A percentile compares a stretch with the other conserved stretches of the same genome.
Evolutionary conservation across 257 asterid species (phyloP).

Genomic region (Dorcoceras hygrometricum): DNA sequence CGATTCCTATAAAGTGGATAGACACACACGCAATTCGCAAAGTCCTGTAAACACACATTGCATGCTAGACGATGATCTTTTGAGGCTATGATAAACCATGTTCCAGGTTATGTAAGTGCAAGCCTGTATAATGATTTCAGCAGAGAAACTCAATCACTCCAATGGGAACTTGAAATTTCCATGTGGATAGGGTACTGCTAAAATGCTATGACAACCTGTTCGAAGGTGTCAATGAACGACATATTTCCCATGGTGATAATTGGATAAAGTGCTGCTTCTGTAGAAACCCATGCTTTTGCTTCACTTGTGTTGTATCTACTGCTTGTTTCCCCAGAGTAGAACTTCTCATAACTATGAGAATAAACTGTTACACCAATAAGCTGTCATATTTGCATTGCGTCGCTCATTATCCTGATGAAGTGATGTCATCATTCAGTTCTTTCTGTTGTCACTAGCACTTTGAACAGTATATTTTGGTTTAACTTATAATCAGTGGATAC

Average conservation of each 20-base stretch:
- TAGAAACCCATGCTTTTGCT: not conserved
- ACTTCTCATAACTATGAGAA: not conserved
- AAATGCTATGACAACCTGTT: not conserved
- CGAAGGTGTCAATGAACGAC: no score
- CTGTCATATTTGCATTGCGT: not conserved
- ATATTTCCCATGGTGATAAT: not conserved
- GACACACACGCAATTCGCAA: not conserved
- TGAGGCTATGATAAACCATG: not conserved
- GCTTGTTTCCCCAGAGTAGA: not conserved
- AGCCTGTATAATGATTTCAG: no score
- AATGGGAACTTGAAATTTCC: not conserved
- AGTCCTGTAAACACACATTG: not conserved
- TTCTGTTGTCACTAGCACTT: not conserved
- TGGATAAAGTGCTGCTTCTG: conserved; percentile 1
- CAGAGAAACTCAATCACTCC: not conserved
- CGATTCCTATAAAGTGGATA: not conserved
- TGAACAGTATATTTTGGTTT: not conserved
- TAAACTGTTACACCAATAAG: not conserved
- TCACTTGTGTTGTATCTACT: not conserved
- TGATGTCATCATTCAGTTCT: not conserved
- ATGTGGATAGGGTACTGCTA: not conserved
- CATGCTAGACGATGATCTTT: not conserved
- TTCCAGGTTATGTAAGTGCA: no score
- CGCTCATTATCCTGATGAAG: conserved; percentile 9
- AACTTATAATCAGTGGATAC: no score